Evolutionary conservation across 2,329 filamentous ascomycete genomes (phyloP).

Genomic region (Aspergillus sp.): DNA sequence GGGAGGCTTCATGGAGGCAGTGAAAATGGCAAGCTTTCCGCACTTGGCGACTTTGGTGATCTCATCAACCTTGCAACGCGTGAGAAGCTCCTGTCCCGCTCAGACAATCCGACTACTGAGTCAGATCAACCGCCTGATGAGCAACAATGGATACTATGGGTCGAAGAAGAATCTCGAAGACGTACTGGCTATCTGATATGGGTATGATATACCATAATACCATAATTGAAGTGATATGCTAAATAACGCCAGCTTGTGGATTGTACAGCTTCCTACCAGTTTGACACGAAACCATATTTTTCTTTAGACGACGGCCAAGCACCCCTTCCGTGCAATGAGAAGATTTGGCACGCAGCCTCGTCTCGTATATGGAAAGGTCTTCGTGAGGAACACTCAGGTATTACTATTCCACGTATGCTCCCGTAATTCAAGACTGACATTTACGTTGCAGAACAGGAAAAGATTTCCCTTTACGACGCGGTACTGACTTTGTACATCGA

Average conservation of each 20-base stretch:
- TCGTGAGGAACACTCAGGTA: slow-evolving; percentile 25
- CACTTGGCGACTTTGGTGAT: slow-evolving; percentile 28
- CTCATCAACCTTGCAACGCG: slow-evolving; percentile 25
- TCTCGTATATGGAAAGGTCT: slow-evolving; percentile 33
- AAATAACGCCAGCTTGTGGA: slow-evolving; percentile 39
- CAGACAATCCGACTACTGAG: slow-evolving; percentile 10
- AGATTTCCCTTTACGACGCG: slow-evolving; percentile 42
- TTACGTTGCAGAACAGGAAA: slow-evolving; percentile 20
- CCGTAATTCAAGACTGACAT: slow-evolving; percentile 2
- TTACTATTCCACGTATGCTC: background rate
- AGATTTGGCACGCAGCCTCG: slow-evolving; percentile 40
- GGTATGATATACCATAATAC: slow-evolving; percentile 29
- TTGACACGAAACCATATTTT: slow-evolving; percentile 34
- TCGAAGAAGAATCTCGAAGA: slow-evolving; percentile 36
- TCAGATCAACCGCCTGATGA: slow-evolving; percentile 12
- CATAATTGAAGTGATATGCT: slow-evolving; percentile 2
- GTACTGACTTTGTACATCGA: slow-evolving; percentile 51
- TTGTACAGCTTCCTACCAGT: slow-evolving; percentile 42
- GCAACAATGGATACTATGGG: slow-evolving; percentile 37
- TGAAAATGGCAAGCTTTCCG: slow-evolving; percentile 24
- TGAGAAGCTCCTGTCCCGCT: slow-evolving; percentile 23
- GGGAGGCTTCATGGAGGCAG: slow-evolving; percentile 29
- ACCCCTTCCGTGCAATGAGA: slow-evolving; percentile 42
- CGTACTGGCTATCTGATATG: slow-evolving; percentile 46
- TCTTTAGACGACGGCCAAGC: slow-evolving; percentile 43